phyloP scores from a whole-genome alignment of 345 rosid genomes.

The Lumnitzera racemosa region DNA sequence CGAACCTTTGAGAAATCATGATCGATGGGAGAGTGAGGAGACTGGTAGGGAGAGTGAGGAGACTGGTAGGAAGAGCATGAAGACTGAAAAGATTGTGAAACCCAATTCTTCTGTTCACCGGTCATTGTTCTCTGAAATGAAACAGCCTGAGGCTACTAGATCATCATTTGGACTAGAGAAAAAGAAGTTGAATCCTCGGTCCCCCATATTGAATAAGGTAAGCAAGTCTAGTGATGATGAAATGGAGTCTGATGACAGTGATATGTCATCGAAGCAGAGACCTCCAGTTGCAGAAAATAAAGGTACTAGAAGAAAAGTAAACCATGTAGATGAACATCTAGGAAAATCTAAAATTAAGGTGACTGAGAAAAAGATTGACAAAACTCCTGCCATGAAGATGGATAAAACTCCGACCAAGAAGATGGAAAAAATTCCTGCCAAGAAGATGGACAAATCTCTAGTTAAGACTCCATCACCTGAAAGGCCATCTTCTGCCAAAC shows the following conservation, averaged over 20 bases:
- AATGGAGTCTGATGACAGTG: constrained; percentile 42
- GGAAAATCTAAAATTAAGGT: constrained; percentile 7
- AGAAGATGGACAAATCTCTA: no score
- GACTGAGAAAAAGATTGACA: not conserved
- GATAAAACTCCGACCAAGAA: no score
- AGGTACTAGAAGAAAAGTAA: constrained; percentile 21
- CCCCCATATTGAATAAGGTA: constrained; percentile 27
- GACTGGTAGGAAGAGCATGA: constrained; percentile 21
- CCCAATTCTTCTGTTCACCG: constrained; percentile 30
- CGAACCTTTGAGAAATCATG: constrained; percentile 34
- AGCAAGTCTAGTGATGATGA: constrained; percentile 16
- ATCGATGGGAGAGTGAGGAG: constrained; percentile 31
- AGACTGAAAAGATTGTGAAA: constrained; percentile 32
- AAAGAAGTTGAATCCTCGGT: constrained; percentile 25
- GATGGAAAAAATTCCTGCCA: no score
- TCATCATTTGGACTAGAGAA: constrained; percentile 28
- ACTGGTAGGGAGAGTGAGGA: constrained; percentile 26
- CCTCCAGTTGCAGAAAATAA: constrained; percentile 30
- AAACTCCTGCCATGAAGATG: no score
- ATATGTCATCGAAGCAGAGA: constrained; percentile 29
- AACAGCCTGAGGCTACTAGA: constrained; percentile 31
- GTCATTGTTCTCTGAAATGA: constrained; percentile 27
- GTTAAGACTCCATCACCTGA: constrained; percentile 15
- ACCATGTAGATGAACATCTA: constrained; percentile 24
- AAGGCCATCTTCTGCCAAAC: constrained; percentile 22